Conservation (phyloP, 1,284 basidiomycete genomes). For the Caloboletus firmus region DNA sequence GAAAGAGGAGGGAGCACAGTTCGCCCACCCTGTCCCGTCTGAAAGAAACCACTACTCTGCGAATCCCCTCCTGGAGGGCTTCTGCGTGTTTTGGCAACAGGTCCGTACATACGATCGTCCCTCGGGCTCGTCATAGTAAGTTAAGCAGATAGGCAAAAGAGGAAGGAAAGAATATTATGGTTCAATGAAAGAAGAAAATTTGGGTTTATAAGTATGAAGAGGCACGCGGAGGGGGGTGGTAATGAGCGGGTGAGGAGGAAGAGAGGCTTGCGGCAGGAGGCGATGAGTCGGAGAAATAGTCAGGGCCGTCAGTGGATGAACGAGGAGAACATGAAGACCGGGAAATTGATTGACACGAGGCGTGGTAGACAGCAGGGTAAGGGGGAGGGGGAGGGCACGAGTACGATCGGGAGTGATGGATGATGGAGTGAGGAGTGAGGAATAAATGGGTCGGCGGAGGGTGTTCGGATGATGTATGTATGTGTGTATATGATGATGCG, state of each 20-base stretch:
- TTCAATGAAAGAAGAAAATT: conserved; percentile 44
- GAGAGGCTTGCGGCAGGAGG: conserved; percentile 38
- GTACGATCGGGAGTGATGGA: conserved; percentile 33
- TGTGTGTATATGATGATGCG: conserved; percentile 24
- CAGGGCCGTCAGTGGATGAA: conserved; percentile 41
- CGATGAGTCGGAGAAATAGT: conserved; percentile 44
- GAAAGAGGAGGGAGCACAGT: conserved; percentile 81
- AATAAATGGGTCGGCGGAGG: conserved; percentile 36
- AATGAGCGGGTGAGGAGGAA: conserved; percentile 35
- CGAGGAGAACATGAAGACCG: conserved; percentile 49
- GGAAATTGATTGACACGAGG: conserved; percentile 44
- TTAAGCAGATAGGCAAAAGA: conserved; percentile 45
- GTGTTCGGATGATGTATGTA: conserved; percentile 29
- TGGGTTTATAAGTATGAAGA: conserved; percentile 48
- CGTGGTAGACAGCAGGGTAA: conserved; percentile 40
- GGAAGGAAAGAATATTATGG: conserved; percentile 54
- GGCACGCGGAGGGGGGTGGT: conserved; percentile 39
- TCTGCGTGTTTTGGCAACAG: conserved; percentile 57
- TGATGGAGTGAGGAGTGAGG: conserved; percentile 20
- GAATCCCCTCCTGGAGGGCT: conserved; percentile 57
- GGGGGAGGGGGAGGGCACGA: conserved; percentile 38
- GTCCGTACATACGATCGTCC: conserved; percentile 59
- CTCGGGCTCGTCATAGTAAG: conserved; percentile 64
- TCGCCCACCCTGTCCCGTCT: conserved; percentile 81
- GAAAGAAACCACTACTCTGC: conserved; percentile 63